Evolutionary conservation across 495 filamentous ascomycete genomes (phyloP).

Genomic region (Lasiosphaeris hirsuta): DNA sequence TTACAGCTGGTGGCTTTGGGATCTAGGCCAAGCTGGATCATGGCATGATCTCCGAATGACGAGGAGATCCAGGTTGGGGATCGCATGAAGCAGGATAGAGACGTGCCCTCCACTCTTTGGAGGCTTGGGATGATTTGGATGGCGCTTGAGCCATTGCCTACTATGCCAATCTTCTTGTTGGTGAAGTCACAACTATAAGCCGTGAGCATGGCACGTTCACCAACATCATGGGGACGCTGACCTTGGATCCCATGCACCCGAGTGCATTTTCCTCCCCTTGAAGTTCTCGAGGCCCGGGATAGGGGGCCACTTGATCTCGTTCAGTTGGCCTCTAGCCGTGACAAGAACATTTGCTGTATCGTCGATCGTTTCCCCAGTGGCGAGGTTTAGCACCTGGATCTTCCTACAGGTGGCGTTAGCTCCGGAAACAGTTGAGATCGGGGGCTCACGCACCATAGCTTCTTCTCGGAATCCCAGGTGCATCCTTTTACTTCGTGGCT

Average conservation of each 20-base stretch:
- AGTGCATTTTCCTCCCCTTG: constrained; percentile 56
- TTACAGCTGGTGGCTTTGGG: constrained; percentile 35
- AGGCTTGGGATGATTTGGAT: constrained; percentile 70
- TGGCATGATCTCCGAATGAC: constrained; percentile 39
- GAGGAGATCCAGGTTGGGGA: constrained; percentile 63
- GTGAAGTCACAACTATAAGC: constrained; percentile 40
- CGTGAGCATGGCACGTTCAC: constrained; percentile 5
- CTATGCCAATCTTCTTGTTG: constrained; percentile 50
- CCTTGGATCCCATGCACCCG: constrained; percentile 46
- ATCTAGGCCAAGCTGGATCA: constrained; percentile 39
- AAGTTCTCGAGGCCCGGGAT: constrained; percentile 56
- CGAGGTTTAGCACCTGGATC: constrained; percentile 27
- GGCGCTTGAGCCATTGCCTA: constrained; percentile 62
- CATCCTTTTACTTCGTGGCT: constrained; percentile 36
- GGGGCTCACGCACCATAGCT: constrained; percentile 49
- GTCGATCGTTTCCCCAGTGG: constrained; percentile 34
- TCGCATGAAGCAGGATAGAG: constrained; percentile 62
- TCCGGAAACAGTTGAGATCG: background rate
- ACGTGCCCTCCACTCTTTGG: constrained; percentile 50
- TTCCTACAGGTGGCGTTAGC: constrained; percentile 17
- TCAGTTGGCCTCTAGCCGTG: constrained; percentile 64
- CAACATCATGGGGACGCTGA: background rate
- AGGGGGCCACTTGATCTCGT: constrained; percentile 54
- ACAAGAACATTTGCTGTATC: constrained; percentile 56
- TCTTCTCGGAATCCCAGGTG: constrained; percentile 52